A percentile compares a stretch with the other conserved stretches of the same genome.
phyloP scores from a whole-genome alignment of 2,329 filamentous ascomycete species.

The Teratosphaeriaceae sp. region DNA sequence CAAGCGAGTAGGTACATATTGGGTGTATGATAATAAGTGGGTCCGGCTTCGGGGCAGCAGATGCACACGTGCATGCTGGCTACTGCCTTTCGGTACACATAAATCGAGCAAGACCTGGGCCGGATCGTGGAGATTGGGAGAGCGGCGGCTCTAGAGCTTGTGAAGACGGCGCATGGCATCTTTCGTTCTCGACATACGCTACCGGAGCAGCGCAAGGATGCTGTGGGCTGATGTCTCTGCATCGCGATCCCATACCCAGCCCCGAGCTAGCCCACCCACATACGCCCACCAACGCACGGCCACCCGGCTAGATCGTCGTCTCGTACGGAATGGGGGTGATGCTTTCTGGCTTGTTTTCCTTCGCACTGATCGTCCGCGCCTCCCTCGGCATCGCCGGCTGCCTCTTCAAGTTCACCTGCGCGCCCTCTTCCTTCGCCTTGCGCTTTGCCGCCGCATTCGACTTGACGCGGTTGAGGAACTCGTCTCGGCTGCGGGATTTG shows the following conservation, averaged over 20 bases:
- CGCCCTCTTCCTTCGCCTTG: constrained; percentile 85
- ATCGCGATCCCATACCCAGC: background rate
- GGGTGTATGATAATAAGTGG: too few species aligned
- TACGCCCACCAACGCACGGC: constrained; percentile 12
- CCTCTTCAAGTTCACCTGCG: constrained; percentile 88
- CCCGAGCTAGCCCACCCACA: constrained; percentile 13
- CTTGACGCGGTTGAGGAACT: constrained; percentile 96
- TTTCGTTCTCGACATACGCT: background rate
- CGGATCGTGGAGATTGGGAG: too few species aligned
- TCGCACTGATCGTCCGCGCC: constrained; percentile 69
- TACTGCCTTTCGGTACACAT: too few species aligned
- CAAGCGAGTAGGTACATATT: too few species aligned
- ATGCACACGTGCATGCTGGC: too few species aligned
- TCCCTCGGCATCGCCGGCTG: constrained; percentile 73
- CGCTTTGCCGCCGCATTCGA: constrained; percentile 87
- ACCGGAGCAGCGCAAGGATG: background rate
- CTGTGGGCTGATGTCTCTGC: background rate
- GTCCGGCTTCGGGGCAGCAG: too few species aligned
- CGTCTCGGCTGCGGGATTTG: constrained; percentile 91
- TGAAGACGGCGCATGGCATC: too few species aligned
- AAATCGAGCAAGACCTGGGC: too few species aligned
- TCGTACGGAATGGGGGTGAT: constrained; percentile 91
- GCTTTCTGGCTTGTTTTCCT: constrained; percentile 84
- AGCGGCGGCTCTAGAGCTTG: too few species aligned
- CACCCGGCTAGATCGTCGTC: constrained; percentile 77